phyloP scores from a whole-genome alignment of 1,139 yeast genomes.

The Barnettozyma hawaiiensis region DNA sequence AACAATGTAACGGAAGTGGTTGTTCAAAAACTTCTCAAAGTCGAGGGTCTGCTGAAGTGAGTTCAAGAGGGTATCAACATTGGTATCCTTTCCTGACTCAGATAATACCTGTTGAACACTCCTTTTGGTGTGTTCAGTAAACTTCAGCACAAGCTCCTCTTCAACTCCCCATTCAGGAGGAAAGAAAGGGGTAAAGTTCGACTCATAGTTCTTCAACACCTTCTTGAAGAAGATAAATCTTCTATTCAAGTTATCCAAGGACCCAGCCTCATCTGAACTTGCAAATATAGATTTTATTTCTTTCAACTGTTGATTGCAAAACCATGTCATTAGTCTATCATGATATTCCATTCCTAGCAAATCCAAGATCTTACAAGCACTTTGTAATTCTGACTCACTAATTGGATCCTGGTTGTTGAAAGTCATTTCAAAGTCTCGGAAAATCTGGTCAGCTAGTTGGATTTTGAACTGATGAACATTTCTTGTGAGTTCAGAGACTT shows the following conservation, averaged over 20 bases:
- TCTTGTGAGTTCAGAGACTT: slow-evolving; percentile 65
- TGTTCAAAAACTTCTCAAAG: slow-evolving; percentile 69
- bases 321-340: slow-evolving; percentile 67
- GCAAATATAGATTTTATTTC: slow-evolving; percentile 75
- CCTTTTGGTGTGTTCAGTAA: slow-evolving; percentile 63
- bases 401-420: slow-evolving; percentile 30
- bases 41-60: slow-evolving; percentile 63
- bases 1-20: slow-evolving; percentile 38
- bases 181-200: slow-evolving; percentile 49
- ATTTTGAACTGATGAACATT: slow-evolving; percentile 60
- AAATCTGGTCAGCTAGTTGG: slow-evolving; percentile 64
- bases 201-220: slow-evolving; percentile 54
- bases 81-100: slow-evolving; percentile 32
- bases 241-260: slow-evolving; percentile 77
- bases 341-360: slow-evolving; percentile 56
- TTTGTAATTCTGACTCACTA: slow-evolving; percentile 28
- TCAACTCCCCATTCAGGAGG: slow-evolving; percentile 71
- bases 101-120: slow-evolving; percentile 49
- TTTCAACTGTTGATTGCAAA: slow-evolving; percentile 59
- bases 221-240: slow-evolving; percentile 79
- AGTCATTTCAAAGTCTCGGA: slow-evolving; percentile 59
- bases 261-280: slow-evolving; percentile 85
- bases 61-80: slow-evolving; percentile 54
- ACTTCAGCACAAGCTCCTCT: slow-evolving; percentile 50
- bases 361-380: slow-evolving; percentile 70